phyloP scores from a whole-genome alignment of 169 alveolate genomes.

The Plasmodium coatneyi region DNA sequence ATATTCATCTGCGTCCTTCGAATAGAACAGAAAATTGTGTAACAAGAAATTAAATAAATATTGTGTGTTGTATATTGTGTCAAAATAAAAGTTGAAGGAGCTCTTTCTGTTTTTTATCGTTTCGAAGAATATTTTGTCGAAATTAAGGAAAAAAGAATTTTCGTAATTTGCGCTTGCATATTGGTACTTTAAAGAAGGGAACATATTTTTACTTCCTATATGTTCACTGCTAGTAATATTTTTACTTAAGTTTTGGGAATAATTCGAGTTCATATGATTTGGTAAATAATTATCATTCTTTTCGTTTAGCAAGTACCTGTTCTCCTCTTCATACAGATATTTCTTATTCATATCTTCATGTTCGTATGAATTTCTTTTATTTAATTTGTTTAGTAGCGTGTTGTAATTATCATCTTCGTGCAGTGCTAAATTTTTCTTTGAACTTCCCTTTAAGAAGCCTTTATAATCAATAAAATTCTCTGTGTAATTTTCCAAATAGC shows the following conservation, averaged over 20 bases:
- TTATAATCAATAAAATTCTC: constrained; percentile 76
- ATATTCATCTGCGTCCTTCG: constrained; percentile 77
- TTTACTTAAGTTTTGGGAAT: constrained; percentile 27
- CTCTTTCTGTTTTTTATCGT: constrained; percentile 75
- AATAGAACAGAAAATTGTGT: constrained; percentile 73
- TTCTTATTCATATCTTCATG: constrained; percentile 62
- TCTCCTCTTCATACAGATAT: constrained; percentile 73
- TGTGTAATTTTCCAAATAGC: constrained; percentile 70
- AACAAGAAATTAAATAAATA: constrained; percentile 74
- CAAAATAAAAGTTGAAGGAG: constrained; percentile 76
- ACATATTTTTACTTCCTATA: constrained; percentile 42
- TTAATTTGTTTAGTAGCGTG: constrained; percentile 30
- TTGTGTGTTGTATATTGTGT: constrained; percentile 72
- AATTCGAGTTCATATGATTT: constrained; percentile 64
- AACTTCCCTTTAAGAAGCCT: constrained; percentile 71
- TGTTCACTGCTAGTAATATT: constrained; percentile 56
- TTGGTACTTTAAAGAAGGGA: constrained; percentile 51
- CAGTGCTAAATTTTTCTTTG: constrained; percentile 55
- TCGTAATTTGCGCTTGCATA: constrained; percentile 73
- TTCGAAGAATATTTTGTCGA: constrained; percentile 75
- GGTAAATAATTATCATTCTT: constrained; percentile 71
- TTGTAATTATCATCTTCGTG: constrained; percentile 71
- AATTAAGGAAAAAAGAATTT: constrained; percentile 72
- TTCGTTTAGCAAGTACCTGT: constrained; percentile 33
- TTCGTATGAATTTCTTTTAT: constrained; percentile 59